Conservation (phyloP, 345 rosid genomes). For the Linum trigynum region DNA sequence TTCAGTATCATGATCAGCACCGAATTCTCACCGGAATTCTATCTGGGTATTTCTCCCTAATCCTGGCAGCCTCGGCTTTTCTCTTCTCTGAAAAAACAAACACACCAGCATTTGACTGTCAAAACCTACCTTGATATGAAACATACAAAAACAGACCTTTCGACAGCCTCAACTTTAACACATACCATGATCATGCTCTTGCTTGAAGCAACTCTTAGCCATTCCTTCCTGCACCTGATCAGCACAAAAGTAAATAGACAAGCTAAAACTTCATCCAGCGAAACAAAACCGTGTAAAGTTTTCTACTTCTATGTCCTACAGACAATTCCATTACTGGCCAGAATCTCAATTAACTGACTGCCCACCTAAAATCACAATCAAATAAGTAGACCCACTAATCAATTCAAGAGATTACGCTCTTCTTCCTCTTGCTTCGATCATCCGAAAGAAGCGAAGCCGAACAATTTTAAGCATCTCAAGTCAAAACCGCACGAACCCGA, state of each 20-base stretch:
- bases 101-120: neutral
- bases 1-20: neutral
- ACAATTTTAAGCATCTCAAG: neutral
- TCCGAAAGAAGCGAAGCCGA: neutral
- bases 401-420: neutral
- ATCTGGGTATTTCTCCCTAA: conserved; percentile 61
- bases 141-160: neutral
- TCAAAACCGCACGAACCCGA: neutral
- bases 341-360: neutral
- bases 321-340: too few species aligned
- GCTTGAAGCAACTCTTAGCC: conserved; percentile 54
- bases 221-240: conserved; percentile 13
- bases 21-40: conserved; percentile 51
- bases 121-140: neutral
- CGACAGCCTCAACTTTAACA: conserved; percentile 3
- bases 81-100: conserved; percentile 45
- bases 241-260: too few species aligned
- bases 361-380: too few species aligned
- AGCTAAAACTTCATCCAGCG: neutral
- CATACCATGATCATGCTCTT: conserved; percentile 56
- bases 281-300: neutral
- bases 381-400: neutral
- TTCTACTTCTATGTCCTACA: neutral
- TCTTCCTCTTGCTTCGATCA: neutral
- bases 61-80: conserved; percentile 60